These are phyloP conservation scores for Salix purpurea DNA, from an alignment of 345 rosid genomes.

Conservation along the genomic window DNA sequence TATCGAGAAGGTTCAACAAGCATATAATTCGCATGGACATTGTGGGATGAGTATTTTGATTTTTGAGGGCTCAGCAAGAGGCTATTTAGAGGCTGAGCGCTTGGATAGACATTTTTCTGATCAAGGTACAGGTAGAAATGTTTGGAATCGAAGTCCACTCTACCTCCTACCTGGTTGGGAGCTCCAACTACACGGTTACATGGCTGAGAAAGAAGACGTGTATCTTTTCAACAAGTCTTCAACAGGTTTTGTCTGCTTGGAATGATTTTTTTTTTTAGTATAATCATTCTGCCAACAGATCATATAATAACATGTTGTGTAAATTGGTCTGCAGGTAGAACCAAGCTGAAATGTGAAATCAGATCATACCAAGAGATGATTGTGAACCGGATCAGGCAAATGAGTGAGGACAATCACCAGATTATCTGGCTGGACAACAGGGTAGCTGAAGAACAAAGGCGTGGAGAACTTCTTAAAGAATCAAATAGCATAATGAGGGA, in stretches of 20 bases:
- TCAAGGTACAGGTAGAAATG: conserved; percentile 60
- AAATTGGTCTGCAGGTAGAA: conserved; percentile 40
- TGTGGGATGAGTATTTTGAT: conserved; percentile 74
- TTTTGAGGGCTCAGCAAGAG: conserved; percentile 66
- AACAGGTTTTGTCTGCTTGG: conserved; percentile 35
- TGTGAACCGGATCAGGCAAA: conserved; percentile 48
- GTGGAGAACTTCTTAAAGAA: conserved; percentile 43
- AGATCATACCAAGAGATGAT: conserved; percentile 74
- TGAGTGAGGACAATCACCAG: conserved; percentile 62
- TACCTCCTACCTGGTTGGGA: conserved; percentile 43
- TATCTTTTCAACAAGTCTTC: conserved; percentile 58
- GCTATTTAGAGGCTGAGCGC: conserved; percentile 74
- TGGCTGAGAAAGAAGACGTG: conserved; percentile 63
- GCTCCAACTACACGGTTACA: conserved; percentile 71
- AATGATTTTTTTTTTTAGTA: neutral
- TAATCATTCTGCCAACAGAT: no score
- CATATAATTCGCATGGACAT: conserved; percentile 75
- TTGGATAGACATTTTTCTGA: conserved; percentile 54
- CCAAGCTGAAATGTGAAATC: conserved; percentile 58
- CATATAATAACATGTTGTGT: neutral
- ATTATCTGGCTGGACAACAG: conserved; percentile 44
- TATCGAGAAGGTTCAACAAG: conserved; percentile 55
- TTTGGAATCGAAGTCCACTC: conserved; percentile 39
- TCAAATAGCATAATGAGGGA: conserved; percentile 40
- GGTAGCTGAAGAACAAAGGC: conserved; percentile 36